Evolutionary conservation across 108 stramenopile genomes (phyloP).

Genomic region (Chaetoceros tenuissimus): DNA sequence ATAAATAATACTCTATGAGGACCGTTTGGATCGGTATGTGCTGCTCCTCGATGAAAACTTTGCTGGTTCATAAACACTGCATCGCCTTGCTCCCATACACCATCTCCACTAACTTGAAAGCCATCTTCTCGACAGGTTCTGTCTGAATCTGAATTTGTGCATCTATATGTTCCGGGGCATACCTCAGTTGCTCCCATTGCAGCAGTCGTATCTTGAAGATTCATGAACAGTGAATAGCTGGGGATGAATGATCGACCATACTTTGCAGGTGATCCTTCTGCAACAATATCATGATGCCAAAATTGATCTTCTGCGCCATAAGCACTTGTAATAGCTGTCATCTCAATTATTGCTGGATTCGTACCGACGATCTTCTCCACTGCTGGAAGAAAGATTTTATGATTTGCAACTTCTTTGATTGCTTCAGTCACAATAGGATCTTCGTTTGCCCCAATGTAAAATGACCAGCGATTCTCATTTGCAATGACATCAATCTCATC

Average conservation of each 20-base stretch:
- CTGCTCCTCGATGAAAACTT: constrained; percentile 12
- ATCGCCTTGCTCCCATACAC: constrained; percentile 5
- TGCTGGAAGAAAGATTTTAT: constrained; percentile 17
- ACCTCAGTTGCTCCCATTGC: constrained; percentile 26
- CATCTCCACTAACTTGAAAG: constrained; percentile 4
- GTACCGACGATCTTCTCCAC: constrained; percentile 37
- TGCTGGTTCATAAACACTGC: neutral
- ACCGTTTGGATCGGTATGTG: constrained; percentile 5
- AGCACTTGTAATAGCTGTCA: constrained; percentile 18
- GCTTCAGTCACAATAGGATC: constrained; percentile 25
- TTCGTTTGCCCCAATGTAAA: constrained; percentile 33
- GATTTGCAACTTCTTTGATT: constrained; percentile 33
- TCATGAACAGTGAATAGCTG: constrained; percentile 22
- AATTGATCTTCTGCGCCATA: constrained; percentile 20
- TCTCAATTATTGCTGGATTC: constrained; percentile 40
- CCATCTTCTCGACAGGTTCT: constrained; percentile 7
- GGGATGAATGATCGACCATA: constrained; percentile 6
- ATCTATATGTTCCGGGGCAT: constrained; percentile 23
- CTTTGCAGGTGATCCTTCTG: neutral
- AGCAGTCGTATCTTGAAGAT: constrained; percentile 32
- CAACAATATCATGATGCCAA: constrained; percentile 16
- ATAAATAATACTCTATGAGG: constrained; percentile 4
- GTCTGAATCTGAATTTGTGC: constrained; percentile 2
- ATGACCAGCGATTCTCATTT: constrained; percentile 38
- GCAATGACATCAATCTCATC: constrained; percentile 34